phyloP scores from a whole-genome alignment of 495 filamentous ascomycete genomes.

The Physcia stellaris region DNA sequence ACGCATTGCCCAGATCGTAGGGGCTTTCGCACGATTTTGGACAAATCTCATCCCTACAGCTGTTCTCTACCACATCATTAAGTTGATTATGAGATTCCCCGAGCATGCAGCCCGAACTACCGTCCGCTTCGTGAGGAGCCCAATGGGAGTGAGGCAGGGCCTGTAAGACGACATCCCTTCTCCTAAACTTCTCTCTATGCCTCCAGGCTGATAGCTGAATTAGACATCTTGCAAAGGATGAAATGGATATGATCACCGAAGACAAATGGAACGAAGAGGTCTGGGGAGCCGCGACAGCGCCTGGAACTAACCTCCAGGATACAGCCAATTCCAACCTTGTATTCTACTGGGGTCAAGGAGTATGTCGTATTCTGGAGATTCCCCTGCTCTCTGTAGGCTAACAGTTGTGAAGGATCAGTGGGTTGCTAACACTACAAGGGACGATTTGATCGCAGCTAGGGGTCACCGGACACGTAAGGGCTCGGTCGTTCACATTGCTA shows the following conservation, averaged over 20 bases:
- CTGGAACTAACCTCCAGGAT: slow-evolving; percentile 17
- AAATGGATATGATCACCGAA: slow-evolving; percentile 61
- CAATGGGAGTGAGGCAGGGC: slow-evolving; percentile 53
- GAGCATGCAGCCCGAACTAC: slow-evolving; percentile 46
- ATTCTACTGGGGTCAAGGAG: slow-evolving; percentile 61
- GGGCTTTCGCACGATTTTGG: slow-evolving; percentile 36
- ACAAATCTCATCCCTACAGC: slow-evolving; percentile 28
- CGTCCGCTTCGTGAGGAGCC: slow-evolving; percentile 44
- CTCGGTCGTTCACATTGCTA: slow-evolving; percentile 2
- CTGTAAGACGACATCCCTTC: slow-evolving; percentile 34
- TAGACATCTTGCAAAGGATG: slow-evolving; percentile 54
- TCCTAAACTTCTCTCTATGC: slow-evolving; percentile 14
- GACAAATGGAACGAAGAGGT: slow-evolving; percentile 71
- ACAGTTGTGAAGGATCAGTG: slow-evolving; percentile 47
- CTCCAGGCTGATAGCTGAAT: not conserved
- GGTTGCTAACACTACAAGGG: slow-evolving; percentile 64
- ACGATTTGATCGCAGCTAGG: slow-evolving; percentile 52
- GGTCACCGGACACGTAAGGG: slow-evolving; percentile 20
- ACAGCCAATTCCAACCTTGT: slow-evolving; percentile 39
- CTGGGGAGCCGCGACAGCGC: slow-evolving; percentile 51
- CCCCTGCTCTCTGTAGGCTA: too few relatives aligned
- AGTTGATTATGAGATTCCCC: slow-evolving; percentile 38
- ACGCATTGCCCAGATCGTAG: slow-evolving; percentile 37
- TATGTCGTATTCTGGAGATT: slow-evolving; percentile 7
- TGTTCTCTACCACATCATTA: slow-evolving; percentile 30